phyloP scores from a whole-genome alignment of 192 early-diverging fungal species.

The Backusella liffmaniae region DNA sequence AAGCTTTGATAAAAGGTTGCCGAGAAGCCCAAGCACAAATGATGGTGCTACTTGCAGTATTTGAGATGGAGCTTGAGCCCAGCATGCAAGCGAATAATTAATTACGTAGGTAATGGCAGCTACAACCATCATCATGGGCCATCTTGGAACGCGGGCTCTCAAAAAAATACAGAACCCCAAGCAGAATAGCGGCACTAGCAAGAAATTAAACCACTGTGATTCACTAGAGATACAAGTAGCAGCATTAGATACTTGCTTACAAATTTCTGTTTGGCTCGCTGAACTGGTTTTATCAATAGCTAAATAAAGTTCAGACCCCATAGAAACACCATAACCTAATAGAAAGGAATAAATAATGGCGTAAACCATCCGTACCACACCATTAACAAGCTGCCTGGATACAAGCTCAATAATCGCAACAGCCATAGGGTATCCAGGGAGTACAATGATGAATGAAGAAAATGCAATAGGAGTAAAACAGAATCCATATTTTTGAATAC shows the following conservation, averaged over 20 bases:
- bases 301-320: conserved; percentile 32
- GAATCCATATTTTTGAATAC: conserved; percentile 42
- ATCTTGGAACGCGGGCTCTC: conserved; percentile 57
- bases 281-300: conserved; percentile 9
- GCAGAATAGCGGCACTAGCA: conserved; percentile 49
- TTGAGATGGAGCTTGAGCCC: conserved; percentile 49
- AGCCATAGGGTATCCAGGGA: conserved; percentile 80
- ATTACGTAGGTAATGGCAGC: conserved; percentile 66
- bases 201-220: conserved; percentile 41
- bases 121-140: conserved; percentile 68
- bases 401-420: conserved; percentile 83
- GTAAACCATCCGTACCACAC: conserved; percentile 81
- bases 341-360: conserved; percentile 78
- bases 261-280: neutral
- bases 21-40: conserved; percentile 75
- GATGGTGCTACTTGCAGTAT: conserved; percentile 67
- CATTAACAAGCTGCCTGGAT: conserved; percentile 85
- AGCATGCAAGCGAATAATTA: conserved; percentile 53
- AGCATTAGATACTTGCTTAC: neutral
- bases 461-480: conserved; percentile 67
- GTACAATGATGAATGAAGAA: conserved; percentile 58
- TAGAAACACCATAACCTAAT: conserved; percentile 72
- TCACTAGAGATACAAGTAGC: neutral
- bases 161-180: conserved; percentile 43
- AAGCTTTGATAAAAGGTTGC: conserved; percentile 77